These are phyloP conservation scores for Paxillus ammoniavirescens DNA, from an alignment of 768 basidiomycete genomes.

Conservation along the genomic window DNA sequence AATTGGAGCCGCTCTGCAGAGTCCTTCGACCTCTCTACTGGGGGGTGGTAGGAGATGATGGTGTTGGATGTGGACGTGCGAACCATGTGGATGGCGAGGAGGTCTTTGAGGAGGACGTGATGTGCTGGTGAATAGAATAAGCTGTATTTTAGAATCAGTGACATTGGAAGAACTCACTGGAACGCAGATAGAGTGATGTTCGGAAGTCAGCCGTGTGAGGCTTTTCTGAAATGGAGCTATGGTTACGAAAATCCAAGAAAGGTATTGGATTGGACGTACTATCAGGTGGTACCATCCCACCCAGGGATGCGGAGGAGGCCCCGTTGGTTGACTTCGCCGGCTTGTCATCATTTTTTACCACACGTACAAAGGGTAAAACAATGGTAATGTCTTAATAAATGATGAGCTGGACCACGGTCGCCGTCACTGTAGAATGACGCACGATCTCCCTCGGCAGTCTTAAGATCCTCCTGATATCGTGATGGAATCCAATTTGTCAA, in stretches of 20 bases:
- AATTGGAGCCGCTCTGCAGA: conserved; percentile 8
- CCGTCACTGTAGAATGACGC: conserved; percentile 35
- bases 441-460: conserved; percentile 47
- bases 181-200: conserved; percentile 34
- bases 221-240: neutral
- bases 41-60: conserved; percentile 13
- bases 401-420: neutral
- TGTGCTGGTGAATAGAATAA: neutral
- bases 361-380: conserved; percentile 45
- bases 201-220: conserved; percentile 39
- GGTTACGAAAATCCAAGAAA: neutral
- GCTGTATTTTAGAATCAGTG: neutral
- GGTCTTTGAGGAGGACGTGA: conserved; percentile 31
- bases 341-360: conserved; percentile 21
- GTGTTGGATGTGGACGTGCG: conserved; percentile 14
- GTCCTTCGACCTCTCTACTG: neutral
- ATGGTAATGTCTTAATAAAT: conserved; percentile 46
- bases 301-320: neutral
- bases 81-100: conserved; percentile 50
- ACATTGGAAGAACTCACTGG: conserved; percentile 21
- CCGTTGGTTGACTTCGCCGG: neutral
- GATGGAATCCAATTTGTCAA: conserved; percentile 58
- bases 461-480: conserved; percentile 49
- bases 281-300: neutral
- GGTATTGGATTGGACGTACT: neutral